Percentiles rank a stretch among this genome's conserved stretches.
Evolutionary conservation across 2,329 filamentous ascomycete species (phyloP).

Genomic region (Aspergillus neotritici): DNA sequence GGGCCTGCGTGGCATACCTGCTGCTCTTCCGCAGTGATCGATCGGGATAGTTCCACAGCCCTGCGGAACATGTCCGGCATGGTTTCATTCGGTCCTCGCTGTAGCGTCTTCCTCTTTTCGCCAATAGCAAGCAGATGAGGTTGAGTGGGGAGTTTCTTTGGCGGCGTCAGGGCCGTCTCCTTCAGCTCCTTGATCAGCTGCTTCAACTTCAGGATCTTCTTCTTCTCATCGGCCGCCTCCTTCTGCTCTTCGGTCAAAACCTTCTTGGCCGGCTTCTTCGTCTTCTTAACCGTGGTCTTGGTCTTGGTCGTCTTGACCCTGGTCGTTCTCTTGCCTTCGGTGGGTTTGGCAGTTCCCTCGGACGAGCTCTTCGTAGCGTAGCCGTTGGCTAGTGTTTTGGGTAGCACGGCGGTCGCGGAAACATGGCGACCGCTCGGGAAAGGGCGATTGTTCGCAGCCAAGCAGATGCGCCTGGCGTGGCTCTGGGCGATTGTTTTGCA

Average conservation of each 20-base stretch:
- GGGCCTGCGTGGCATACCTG: conserved; percentile 16
- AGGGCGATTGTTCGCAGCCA: conserved; percentile 15
- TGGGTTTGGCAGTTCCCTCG: conserved; percentile 21
- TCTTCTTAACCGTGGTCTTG: conserved; percentile 17
- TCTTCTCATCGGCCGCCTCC: conserved; percentile 13
- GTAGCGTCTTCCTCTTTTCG: background rate
- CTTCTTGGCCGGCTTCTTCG: conserved; percentile 26
- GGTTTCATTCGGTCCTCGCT: background rate
- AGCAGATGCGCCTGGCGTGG: conserved; percentile 24
- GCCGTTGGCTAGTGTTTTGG: conserved; percentile 19
- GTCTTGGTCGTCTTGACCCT: conserved; percentile 18
- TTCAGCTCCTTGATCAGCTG: conserved; percentile 32
- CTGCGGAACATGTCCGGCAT: conserved; percentile 16
- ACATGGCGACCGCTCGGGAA: conserved; percentile 8
- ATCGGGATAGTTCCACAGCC: conserved; percentile 12
- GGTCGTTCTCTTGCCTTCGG: too few relatives aligned
- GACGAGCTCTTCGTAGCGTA: conserved; percentile 31
- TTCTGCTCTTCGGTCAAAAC: conserved; percentile 27
- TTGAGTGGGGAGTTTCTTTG: conserved; percentile 28
- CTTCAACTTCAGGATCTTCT: conserved; percentile 26
- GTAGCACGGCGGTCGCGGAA: conserved; percentile 12
- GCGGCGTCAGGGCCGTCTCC: conserved; percentile 26
- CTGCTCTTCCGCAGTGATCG: conserved; percentile 14
- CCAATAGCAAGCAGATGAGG: conserved; percentile 18
- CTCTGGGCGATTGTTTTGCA: conserved; percentile 22